Base-by-base conservation (phyloP, 352 stramenopile species). In the Aphanomyces euteiches region DNA sequence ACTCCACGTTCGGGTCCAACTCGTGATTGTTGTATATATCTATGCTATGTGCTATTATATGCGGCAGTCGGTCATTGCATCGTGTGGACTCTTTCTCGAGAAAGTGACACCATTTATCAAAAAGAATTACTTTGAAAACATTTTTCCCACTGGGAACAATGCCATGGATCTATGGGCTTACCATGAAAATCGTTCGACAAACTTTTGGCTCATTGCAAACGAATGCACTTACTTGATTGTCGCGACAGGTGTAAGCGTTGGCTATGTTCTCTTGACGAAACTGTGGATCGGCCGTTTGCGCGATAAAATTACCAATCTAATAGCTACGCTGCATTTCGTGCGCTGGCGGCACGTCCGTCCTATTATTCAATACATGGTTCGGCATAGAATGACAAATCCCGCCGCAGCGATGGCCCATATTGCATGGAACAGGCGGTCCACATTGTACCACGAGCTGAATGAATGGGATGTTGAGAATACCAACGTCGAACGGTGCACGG, bases 101-200 rank as follows among this genome's bases (percentile, higher is more conserved):
- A 15, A 13, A 2, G 39, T 56, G 4, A 40, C 48, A 34, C 19
- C 37, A 7, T 70, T 45, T n/a, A 41, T 64, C 40, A 61, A 70
- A n/a, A 7, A 36, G 17, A 70, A 70, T 43, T 70, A 66, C 57
- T 50, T 66, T 50, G 57, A 47, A 13, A 66, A 66, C 38, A 66
- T 66, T 38, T 34, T 66, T 3, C 37, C 37, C 13, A 50, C 37
- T 7, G 15, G 40, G 3, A 12, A 13, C 17, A 37, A 28, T 12
- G 57, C 37, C 5, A 66, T 66, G 37, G 57, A 66, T 34, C 39
- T 66, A 12, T 66, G 57, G 57, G 40, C 57, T 7, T 66, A 50
- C 37, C 57, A 66, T 21, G 57, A 66, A 36, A 66, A 66, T 19
- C 10, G 2, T 38, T 7, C 38, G 3, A 53, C 34, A 0, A 66